These are phyloP conservation scores for Vickermania ingenoplastis DNA, from an alignment of 208 protist genomes.

Conservation along the genomic window DNA sequence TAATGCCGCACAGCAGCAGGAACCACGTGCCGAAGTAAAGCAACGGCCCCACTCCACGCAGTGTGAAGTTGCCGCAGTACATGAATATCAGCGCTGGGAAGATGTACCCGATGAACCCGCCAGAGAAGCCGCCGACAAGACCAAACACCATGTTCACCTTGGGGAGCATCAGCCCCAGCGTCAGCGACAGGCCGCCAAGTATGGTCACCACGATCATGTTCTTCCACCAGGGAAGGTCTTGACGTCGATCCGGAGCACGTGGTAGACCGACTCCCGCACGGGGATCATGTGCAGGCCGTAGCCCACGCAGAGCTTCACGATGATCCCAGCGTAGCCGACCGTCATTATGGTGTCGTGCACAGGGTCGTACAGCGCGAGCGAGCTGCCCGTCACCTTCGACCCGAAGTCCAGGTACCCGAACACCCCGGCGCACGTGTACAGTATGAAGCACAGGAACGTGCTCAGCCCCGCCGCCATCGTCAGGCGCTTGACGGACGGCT, in stretches of 20 bases:
- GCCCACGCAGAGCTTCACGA: conserved; percentile 12
- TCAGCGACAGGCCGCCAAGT: conserved; percentile 7
- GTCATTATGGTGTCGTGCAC: conserved; percentile 16
- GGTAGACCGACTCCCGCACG: conserved; percentile 10
- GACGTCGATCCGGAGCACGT: conserved; percentile 4
- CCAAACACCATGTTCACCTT: conserved; percentile 28
- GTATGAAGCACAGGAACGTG: conserved; percentile 19
- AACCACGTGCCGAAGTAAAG: conserved; percentile 10
- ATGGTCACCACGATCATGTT: conserved; percentile 3
- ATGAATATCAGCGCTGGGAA: conserved; percentile 19
- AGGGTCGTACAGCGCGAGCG: conserved; percentile 24
- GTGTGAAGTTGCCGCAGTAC: conserved; percentile 8
- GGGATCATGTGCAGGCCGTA: conserved; percentile 11
- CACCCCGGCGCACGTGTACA: conserved; percentile 23
- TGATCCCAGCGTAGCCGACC: conserved; percentile 15
- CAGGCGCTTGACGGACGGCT: conserved; percentile 9
- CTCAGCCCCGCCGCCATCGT: conserved; percentile 12
- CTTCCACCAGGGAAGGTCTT: conserved; percentile 4
- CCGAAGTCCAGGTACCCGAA: conserved; percentile 45
- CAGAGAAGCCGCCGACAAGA: conserved; percentile 19
- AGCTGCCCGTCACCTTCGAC: conserved; percentile 6
- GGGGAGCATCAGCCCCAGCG: conserved; percentile 21
- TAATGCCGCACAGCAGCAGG: conserved; percentile 8
- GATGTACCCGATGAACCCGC: conserved; percentile 19
- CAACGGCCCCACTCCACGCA: conserved; percentile 3